phyloP scores from a whole-genome alignment of 1,139 yeast species.

The Zhuliangozyma parablackwelliae region DNA sequence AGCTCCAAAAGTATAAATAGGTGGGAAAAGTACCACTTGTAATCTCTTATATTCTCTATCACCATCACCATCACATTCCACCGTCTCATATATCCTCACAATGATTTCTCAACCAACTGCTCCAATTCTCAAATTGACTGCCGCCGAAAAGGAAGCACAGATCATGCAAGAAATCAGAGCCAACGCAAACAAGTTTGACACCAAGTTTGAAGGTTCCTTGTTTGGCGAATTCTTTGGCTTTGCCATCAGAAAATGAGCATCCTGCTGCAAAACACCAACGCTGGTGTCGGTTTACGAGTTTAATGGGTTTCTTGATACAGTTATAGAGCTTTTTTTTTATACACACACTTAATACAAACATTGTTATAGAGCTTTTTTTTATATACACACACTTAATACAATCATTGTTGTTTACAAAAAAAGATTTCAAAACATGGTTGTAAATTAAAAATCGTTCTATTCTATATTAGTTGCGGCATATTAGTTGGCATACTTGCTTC shows the following conservation, averaged over 20 bases:
- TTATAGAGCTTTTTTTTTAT: no score
- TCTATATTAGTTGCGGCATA: not conserved
- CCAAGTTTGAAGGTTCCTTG: conserved; percentile 41
- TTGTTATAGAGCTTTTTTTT: no score
- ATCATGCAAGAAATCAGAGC: conserved; percentile 47
- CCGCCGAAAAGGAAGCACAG: conserved; percentile 46
- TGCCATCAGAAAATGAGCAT: conserved; percentile 14
- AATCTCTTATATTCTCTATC: no score
- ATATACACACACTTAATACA: no score
- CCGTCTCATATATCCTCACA: not conserved
- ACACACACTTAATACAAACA: no score
- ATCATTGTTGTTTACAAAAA: no score
- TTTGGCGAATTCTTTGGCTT: conserved; percentile 44
- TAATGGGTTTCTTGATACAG: conserved; percentile 24
- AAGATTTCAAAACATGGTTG: no score
- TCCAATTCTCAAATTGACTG: conserved; percentile 23
- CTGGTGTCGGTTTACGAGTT: not conserved
- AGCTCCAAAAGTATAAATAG: not conserved
- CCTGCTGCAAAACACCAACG: not conserved
- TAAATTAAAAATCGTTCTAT: no score
- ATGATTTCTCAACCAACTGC: conserved; percentile 12
- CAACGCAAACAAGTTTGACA: conserved; percentile 29
- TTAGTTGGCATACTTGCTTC: conserved; percentile 34
- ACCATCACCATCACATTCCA: no score
- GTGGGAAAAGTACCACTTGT: no score